A percentile compares a stretch with the other conserved stretches of the same genome.
Evolutionary conservation across 495 filamentous ascomycete species (phyloP).

Genomic region (Xylaria curta): DNA sequence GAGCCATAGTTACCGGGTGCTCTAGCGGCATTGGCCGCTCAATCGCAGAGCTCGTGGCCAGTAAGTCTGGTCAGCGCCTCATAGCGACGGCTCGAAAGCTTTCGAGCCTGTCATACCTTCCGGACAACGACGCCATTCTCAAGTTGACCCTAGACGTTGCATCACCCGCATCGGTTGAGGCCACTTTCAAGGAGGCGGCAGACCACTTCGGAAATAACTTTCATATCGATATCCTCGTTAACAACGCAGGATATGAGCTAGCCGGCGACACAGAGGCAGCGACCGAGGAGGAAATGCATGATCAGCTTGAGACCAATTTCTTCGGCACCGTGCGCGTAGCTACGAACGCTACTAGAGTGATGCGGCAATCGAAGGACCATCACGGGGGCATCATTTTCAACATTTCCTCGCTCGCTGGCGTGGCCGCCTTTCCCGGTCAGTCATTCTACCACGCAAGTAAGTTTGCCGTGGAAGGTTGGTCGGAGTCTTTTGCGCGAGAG

Average conservation of each 20-base stretch:
- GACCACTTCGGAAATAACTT: conserved; percentile 38
- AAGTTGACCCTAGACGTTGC: conserved; percentile 53
- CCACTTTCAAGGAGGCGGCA: conserved; percentile 44
- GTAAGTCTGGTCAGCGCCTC: conserved; percentile 47
- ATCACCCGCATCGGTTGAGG: conserved; percentile 43
- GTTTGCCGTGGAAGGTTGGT: conserved; percentile 61
- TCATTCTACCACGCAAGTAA: conserved; percentile 61
- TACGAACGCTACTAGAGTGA: conserved; percentile 48
- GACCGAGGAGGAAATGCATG: conserved; percentile 43
- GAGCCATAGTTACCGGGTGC: conserved; percentile 50
- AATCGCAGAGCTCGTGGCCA: conserved; percentile 44
- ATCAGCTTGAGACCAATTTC: conserved; percentile 57
- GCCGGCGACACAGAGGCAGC: conserved; percentile 53
- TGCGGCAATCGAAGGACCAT: conserved; percentile 41
- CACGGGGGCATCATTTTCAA: conserved; percentile 58
- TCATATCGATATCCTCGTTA: conserved; percentile 59
- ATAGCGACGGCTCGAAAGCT: conserved; percentile 52
- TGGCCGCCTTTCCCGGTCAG: conserved; percentile 49
- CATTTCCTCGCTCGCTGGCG: conserved; percentile 58
- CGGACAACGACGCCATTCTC: conserved; percentile 43
- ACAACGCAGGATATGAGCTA: conserved; percentile 60
- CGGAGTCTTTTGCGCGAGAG: conserved; percentile 57
- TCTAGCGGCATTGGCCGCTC: conserved; percentile 53
- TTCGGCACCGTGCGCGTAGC: conserved; percentile 53
- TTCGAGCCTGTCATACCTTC: conserved; percentile 46